Conservation (phyloP, 1,284 basidiomycete genomes). For the Cryptococcus hybrid region DNA sequence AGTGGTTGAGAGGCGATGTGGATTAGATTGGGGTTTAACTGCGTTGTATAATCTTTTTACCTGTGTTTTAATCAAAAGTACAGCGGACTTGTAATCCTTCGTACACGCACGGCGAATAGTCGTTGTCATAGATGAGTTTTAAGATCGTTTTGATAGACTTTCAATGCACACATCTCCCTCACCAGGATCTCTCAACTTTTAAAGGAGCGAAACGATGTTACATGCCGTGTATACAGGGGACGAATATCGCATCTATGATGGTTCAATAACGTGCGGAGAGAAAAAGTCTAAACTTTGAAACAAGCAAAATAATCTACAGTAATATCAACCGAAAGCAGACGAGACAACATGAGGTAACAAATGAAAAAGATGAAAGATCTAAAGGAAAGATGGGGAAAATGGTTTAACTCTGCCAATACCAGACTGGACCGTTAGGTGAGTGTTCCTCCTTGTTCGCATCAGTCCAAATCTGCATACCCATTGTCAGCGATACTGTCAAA, state of each 20-base stretch:
- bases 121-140: too few relatives aligned
- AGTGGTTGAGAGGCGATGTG: slow-evolving; percentile 56
- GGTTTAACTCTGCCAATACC: slow-evolving; percentile 31
- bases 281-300: too few relatives aligned
- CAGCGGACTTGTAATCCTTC: too few relatives aligned
- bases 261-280: too few relatives aligned
- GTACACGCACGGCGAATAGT: too few relatives aligned
- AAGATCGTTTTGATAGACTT: too few relatives aligned
- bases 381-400: not conserved
- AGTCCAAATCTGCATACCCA: slow-evolving; percentile 30
- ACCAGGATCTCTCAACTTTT: too few relatives aligned
- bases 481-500: not conserved
- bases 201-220: too few relatives aligned
- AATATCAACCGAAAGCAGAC: not conserved
- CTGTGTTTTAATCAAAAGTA: too few relatives aligned
- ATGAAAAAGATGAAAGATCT: not conserved
- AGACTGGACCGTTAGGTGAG: slow-evolving; percentile 39
- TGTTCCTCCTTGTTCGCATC: slow-evolving; percentile 32
- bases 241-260: not conserved
- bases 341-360: not conserved
- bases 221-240: not conserved
- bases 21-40: slow-evolving; percentile 8
- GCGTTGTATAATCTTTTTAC: too few relatives aligned
- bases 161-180: too few relatives aligned
- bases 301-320: not conserved